A percentile compares a stretch with the other conserved stretches of the same genome.
These are phyloP conservation scores for Eucalyptus lansdowneana DNA, from an alignment of 345 rosid genomes.

Conservation along the genomic window DNA sequence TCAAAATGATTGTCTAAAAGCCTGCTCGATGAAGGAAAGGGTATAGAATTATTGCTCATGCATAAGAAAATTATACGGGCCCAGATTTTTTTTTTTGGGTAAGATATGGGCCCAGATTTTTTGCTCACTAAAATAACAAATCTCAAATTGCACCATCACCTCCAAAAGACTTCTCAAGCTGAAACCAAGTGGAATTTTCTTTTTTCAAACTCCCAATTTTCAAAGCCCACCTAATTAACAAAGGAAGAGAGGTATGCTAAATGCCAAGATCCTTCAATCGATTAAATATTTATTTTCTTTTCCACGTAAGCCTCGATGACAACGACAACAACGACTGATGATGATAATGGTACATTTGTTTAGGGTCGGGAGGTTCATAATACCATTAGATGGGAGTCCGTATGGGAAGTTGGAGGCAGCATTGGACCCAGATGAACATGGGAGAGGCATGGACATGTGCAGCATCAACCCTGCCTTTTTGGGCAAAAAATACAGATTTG, in stretches of 20 bases:
- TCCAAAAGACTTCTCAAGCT: background rate
- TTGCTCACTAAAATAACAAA: background rate
- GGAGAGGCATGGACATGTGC: constrained; percentile 97
- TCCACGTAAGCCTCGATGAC: background rate
- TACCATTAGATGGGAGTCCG: constrained; percentile 85
- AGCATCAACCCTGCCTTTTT: constrained; percentile 65
- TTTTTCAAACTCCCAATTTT: background rate
- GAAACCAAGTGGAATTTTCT: background rate
- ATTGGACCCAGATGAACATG: constrained; percentile 81
- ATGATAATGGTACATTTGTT: background rate
- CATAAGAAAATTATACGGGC: background rate
- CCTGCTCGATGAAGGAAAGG: background rate
- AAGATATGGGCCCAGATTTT: background rate
- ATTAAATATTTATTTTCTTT: background rate
- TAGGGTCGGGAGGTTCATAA: constrained; percentile 88
- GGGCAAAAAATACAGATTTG: constrained; percentile 69
- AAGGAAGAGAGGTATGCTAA: background rate
- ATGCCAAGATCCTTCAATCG: background rate
- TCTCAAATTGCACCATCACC: background rate
- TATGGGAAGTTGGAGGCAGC: constrained; percentile 67
- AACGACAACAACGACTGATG: background rate
- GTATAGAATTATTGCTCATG: background rate
- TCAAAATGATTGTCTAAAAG: background rate
- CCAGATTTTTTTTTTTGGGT: background rate
- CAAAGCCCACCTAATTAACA: background rate